A percentile compares a stretch with the other conserved stretches of the same genome.
phyloP scores from a whole-genome alignment of 768 basidiomycete species.

The Cyclocybe aegerita region DNA sequence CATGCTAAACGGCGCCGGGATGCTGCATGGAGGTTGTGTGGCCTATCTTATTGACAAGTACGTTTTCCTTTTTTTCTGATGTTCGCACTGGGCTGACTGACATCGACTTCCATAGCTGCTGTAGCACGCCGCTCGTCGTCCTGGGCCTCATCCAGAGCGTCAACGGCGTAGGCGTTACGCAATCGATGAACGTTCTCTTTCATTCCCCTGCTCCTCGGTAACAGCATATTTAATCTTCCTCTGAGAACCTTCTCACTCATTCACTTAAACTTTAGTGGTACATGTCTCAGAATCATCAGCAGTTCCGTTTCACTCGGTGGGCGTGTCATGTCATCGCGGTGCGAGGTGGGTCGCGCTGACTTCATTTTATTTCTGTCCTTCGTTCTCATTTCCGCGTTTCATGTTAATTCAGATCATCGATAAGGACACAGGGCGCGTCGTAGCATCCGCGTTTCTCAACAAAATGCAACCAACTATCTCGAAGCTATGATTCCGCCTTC shows the following conservation, averaged over 20 bases:
- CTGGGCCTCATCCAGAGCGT: constrained; percentile 57
- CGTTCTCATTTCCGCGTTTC: constrained; percentile 4
- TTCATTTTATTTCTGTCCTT: constrained; percentile 1
- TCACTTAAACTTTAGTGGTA: constrained; percentile 42
- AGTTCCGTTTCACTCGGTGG: constrained; percentile 68
- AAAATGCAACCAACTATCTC: constrained; percentile 68
- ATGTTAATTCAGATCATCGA: constrained; percentile 48
- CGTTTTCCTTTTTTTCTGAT: constrained; percentile 16
- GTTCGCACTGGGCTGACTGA: not conserved
- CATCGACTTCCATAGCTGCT: constrained; percentile 42
- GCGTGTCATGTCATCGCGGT: constrained; percentile 68
- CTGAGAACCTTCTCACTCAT: constrained; percentile 1
- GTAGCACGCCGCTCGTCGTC: constrained; percentile 65
- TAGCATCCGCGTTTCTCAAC: constrained; percentile 68
- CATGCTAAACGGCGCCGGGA: constrained; percentile 75
- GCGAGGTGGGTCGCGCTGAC: constrained; percentile 51
- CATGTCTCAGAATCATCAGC: constrained; percentile 56
- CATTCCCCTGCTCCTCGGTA: constrained; percentile 67
- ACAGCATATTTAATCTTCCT: not conserved
- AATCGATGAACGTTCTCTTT: constrained; percentile 67
- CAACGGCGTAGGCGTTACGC: constrained; percentile 76
- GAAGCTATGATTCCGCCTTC: constrained; percentile 35
- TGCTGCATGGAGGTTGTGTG: constrained; percentile 75
- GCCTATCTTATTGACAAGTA: constrained; percentile 77
- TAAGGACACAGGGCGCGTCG: constrained; percentile 52